Evolutionary conservation across 768 basidiomycete species (phyloP), one percentile per base, ranked within the genome.

Genomic region (Leccinum disarticulatum): DNA sequence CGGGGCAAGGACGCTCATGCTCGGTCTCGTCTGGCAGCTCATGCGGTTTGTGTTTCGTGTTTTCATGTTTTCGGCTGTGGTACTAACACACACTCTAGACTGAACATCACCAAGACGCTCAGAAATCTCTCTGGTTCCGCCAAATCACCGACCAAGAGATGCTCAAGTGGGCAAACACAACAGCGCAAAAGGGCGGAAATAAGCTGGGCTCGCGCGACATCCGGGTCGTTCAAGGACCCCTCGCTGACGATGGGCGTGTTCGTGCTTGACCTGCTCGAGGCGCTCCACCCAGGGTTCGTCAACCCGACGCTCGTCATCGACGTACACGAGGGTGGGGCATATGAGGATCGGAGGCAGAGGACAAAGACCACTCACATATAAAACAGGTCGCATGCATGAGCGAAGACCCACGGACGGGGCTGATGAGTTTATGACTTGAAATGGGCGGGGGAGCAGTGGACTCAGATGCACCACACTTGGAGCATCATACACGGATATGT

Each of bases 21-120:
- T 99, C 30, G 97, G 96, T 31, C 83, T 98, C 36, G 94, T 98
- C 1, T 99, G 97, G 97, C 97, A 98, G 70, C 79, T 97, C 55
- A 98, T 98, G 95, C 80, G 92, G 90, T 91, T 52, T 35, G 83
- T 19, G 13, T 49, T 25, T 54, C 41, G 48, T 47, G 15, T 17
- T 33, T 4, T 47, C 15, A 2, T 31, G 31, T 22, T 22, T 22
- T 22, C 22, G 22, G 22, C 22, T 22, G 22, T 22, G 22, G 22
- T 22, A 22, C 22, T 22, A 22, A 22, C 1, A 22, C 22, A 22
- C 22, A 1, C 22, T 22, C 22, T 22, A 22, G 22, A 22, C 22
- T 22, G 22, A 22, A 22, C 22, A 22, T 22, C 22, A 22, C 22
- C 22, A 22, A 22, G 22, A 22, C 1, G 22, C 22, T 22, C 22